phyloP scores from a whole-genome alignment of 2,329 filamentous ascomycete genomes.

The Neophaeococcomyces mojaviensis region DNA sequence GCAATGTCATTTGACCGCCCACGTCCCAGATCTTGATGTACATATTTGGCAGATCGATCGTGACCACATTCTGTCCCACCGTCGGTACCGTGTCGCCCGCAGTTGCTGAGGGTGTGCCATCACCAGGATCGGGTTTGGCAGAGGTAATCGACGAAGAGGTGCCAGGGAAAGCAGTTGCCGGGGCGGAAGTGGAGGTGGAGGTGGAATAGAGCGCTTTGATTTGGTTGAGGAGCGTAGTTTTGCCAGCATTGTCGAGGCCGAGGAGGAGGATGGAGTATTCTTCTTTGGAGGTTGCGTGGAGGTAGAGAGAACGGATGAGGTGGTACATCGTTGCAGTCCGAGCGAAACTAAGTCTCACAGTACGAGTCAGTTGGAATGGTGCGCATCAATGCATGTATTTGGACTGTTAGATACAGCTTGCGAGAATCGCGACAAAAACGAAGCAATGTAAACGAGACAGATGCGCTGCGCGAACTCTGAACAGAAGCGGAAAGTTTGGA shows the following conservation, averaged over 20 bases:
- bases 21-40: constrained; percentile 99
- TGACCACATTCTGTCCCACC: constrained; percentile 92
- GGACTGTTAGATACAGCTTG: too few relatives aligned
- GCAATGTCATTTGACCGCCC: constrained; percentile 81
- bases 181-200: constrained; percentile 28
- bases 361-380: too few relatives aligned
- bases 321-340: constrained; percentile 67
- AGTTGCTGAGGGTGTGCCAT: constrained; percentile 50
- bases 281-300: constrained; percentile 95
- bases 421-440: too few relatives aligned
- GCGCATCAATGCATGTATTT: too few relatives aligned
- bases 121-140: not conserved
- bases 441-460: too few relatives aligned
- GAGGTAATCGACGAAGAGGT: not conserved
- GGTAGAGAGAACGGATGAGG: constrained; percentile 86
- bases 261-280: constrained; percentile 97
- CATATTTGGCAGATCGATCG: constrained; percentile 83
- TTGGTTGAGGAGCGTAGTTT: constrained; percentile 95
- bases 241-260: constrained; percentile 95
- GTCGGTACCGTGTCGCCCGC: constrained; percentile 83
- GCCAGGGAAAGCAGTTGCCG: constrained; percentile 30
- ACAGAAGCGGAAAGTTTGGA: too few relatives aligned
- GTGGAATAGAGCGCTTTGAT: constrained; percentile 74
- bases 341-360: not conserved
- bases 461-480: too few relatives aligned